Percentiles rank a stretch among this genome's conserved stretches.
Conservation (phyloP, 495 filamentous ascomycete species). For the Xylaria sp. region DNA sequence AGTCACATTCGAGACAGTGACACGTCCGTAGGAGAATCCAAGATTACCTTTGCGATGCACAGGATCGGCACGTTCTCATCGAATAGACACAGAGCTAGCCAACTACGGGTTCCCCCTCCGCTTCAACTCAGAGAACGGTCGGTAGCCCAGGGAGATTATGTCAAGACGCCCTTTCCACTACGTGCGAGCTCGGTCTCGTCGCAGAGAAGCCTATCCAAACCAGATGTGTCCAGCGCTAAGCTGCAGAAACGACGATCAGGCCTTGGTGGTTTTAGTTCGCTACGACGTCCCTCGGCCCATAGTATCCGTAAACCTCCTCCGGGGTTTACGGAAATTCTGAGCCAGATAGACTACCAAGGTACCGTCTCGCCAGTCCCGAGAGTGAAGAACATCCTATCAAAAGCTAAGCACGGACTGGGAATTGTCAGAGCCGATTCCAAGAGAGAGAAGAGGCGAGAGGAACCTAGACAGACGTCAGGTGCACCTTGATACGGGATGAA, state of each 20-base stretch:
- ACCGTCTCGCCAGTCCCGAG: conserved; percentile 15
- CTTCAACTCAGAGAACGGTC: conserved; percentile 34
- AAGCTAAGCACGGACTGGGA: conserved; percentile 31
- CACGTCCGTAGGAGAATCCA: background rate
- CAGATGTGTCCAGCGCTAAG: background rate
- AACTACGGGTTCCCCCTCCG: conserved; percentile 26
- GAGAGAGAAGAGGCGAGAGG: conserved; percentile 35
- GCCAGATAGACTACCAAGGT: conserved; percentile 20
- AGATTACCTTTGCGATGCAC: background rate
- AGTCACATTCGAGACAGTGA: background rate
- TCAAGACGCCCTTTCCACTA: conserved; percentile 36
- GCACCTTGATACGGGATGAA: conserved; percentile 12
- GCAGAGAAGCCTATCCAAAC: background rate
- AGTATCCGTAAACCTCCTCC: conserved; percentile 12
- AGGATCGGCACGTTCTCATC: background rate
- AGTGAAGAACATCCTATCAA: conserved; percentile 34
- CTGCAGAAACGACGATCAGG: conserved; percentile 11
- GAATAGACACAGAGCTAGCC: background rate
- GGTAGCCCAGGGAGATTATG: conserved; percentile 25
- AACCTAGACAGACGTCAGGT: conserved; percentile 36
- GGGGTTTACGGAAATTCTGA: conserved; percentile 20
- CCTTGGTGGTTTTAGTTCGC: conserved; percentile 9
- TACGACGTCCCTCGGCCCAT: background rate
- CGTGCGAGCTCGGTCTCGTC: background rate
- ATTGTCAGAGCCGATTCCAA: conserved; percentile 32